Evolutionary conservation across 306 rosid species (phyloP), one percentile per base, ranked within the genome.

Genomic region (Pachyrhizus erosus): DNA sequence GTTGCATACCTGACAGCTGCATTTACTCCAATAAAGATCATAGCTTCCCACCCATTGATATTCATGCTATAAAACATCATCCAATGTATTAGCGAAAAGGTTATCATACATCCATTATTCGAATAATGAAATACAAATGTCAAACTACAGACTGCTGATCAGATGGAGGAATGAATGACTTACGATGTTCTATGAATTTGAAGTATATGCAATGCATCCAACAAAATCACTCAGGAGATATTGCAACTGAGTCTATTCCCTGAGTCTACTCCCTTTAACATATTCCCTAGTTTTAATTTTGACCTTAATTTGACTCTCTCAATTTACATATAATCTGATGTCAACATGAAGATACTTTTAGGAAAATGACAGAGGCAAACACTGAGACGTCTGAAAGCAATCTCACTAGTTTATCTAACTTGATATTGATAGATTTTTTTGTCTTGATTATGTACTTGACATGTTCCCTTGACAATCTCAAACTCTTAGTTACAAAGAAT

Each of bases 11-110:
- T 88, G 51, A 96, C 81, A 42, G 98, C 99, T 64, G 97, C 98
- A 88, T 91, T 96, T 58, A 96, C 79, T 70, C 99, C 99, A 70
- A 96, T 82, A 83, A 93, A 96, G 76, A 96, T 9, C 98, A 96
- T 91, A 84, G 62, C 77, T 87, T 96, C 99, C 88, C 88, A 85
- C 29, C 96, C 98, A 76, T 93, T 88, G 81, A 71, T 24, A 83
- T 93, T 87, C 97, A 92, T 85, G 90, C 99, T 96, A 86, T 15
- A 81, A 82, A 48, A 72, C 48, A 86, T 49, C 81, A 77, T 48
- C 58, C 31, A 79, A 76, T 37, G 57, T 23, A 73, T 84, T 3
- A 84, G 86, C 69, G 58, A 73, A 39, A 46, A 23, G 26, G 34
- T 67, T 20, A 83, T 34, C 54, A 58, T 9, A 58, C 73, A 75